These are phyloP conservation scores for Beauveria caledonica DNA, from an alignment of 2,329 filamentous ascomycete genomes.

Conservation along the genomic window DNA sequence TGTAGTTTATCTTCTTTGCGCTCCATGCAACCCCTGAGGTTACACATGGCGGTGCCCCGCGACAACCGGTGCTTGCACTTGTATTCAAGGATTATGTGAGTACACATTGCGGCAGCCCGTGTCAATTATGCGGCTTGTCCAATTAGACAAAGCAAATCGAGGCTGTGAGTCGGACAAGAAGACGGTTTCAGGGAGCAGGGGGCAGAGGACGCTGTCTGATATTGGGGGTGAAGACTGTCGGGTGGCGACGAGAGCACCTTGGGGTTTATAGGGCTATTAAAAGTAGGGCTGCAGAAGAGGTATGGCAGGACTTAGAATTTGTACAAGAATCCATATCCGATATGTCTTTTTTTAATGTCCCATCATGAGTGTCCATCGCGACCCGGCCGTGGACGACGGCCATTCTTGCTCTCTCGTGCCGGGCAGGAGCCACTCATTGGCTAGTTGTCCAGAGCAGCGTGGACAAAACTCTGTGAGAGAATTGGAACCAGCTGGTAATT, in stretches of 20 bases:
- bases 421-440: slow-evolving; percentile 2
- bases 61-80: slow-evolving; percentile 28
- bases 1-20: slow-evolving; percentile 23
- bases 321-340: not conserved
- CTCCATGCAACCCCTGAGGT: slow-evolving; percentile 22
- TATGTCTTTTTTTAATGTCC: too few relatives aligned
- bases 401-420: slow-evolving; percentile 10
- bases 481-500: not conserved
- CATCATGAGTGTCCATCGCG: not conserved
- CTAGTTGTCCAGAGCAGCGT: not conserved
- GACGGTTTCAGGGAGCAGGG: not conserved
- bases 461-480: not conserved
- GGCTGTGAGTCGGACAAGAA: not conserved
- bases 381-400: not conserved
- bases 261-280: not conserved
- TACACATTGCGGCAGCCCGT: slow-evolving; percentile 23
- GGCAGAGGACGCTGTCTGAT: not conserved
- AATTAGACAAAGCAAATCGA: too few relatives aligned
- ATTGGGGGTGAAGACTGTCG: not conserved
- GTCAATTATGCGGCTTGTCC: not conserved
- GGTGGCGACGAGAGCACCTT: not conserved
- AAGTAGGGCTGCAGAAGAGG: not conserved
- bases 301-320: not conserved
- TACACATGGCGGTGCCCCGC: slow-evolving; percentile 29
- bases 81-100: slow-evolving; percentile 25